Base-by-base conservation (phyloP, 2,329 filamentous ascomycete species). In the Exophiala phaeomuriformis region DNA sequence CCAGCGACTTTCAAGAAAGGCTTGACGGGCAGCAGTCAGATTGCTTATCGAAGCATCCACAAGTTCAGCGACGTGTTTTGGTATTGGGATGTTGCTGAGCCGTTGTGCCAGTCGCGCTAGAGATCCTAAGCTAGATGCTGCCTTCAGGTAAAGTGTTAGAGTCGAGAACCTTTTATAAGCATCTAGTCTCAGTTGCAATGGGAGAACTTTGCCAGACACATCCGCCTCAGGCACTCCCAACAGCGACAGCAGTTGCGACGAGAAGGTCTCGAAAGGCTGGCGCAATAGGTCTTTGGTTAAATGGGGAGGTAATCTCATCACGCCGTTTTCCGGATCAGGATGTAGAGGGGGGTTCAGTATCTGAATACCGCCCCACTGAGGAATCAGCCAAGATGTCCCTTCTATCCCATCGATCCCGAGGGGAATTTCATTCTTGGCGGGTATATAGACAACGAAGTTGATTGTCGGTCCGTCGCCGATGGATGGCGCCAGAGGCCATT, bases 401-500 rank as follows among this genome's bases (percentile, higher is more conserved):
- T 73, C 72, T 58, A 75, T 81, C 47, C 80, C 80, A 52, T 79
- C 77, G 43, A 86, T 75, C 5, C 80, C 62, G 33, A 86, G 71
- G 8, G 83, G 83, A 2, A 77, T 77, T 56, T 82, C 77, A 4
- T 71, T 71, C 54, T 86, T 81, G 53, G 88, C 83, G 4, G 90
- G 89, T 5, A 94, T 83, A 65, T 93, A 98, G 30, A 97, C 78
- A 52, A 97, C 84, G 67, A 98, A 97, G 71, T 98, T 97, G 65
- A 98, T 84, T 0, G 93, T 98, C 1, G 93, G 93, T 0, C 91
- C 91, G 45, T 59, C 47, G 40, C 90, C 93, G 61, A 98, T 97
- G 52, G 89, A 95, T 0, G 91, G 91, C 58, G 87, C 95, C 2
- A 98, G 72, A 0, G 93, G 93, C 93, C 93, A 98, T 72, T 98